Conservation (phyloP, 2,329 filamentous ascomycete species). For the Xylariaceae sp. region DNA sequence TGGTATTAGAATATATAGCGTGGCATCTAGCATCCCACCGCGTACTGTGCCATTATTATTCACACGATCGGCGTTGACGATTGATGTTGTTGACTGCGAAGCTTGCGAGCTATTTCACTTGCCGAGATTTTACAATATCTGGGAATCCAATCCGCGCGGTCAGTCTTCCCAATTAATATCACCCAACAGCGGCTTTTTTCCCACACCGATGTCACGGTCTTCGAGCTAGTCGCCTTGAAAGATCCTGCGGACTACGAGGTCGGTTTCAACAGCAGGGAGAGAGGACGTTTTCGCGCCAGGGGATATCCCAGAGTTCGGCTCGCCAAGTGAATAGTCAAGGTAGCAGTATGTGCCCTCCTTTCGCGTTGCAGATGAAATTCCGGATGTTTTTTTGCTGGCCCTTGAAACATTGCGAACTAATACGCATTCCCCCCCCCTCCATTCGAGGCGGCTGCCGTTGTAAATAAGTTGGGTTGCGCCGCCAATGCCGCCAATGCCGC, state of each 20-base stretch:
- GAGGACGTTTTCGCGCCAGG: constrained; percentile 1
- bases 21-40: constrained; percentile 28
- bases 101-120: constrained; percentile 1
- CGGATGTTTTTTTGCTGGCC: constrained; percentile 4
- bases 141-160: constrained; percentile 7
- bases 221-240: constrained; percentile 5
- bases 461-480: constrained; percentile 14
- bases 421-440: constrained; percentile 7
- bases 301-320: constrained; percentile 2
- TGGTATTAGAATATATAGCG: constrained; percentile 35
- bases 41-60: constrained; percentile 28
- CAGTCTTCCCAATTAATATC: constrained; percentile 1
- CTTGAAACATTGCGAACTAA: constrained; percentile 6
- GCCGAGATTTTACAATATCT: neutral
- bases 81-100: constrained; percentile 1
- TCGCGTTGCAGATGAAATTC: constrained; percentile 2
- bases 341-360: constrained; percentile 16
- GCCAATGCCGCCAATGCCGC: constrained; percentile 9
- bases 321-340: constrained; percentile 10
- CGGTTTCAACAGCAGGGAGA: neutral
- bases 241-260: constrained; percentile 2
- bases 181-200: neutral
- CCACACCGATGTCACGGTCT: constrained; percentile 8
- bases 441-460: constrained; percentile 25
- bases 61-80: constrained; percentile 3